Conservation (phyloP, 352 stramenopile species). For the Phytophthora chlamydospora region DNA sequence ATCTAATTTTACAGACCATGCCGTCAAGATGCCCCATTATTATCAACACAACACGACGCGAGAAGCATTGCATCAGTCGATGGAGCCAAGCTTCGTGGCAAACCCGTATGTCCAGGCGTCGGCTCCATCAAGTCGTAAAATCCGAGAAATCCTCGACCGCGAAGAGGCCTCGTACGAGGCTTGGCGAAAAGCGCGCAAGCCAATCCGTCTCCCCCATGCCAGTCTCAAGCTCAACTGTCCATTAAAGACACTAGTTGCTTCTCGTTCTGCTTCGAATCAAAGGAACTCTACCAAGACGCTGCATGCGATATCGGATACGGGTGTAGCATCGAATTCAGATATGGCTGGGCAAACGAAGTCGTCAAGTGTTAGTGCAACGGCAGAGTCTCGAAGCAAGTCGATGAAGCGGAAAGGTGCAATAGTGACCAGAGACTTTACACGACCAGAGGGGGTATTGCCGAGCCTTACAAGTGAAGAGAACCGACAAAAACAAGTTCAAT, state of each 20-base stretch:
- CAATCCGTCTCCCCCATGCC: conserved; percentile 50
- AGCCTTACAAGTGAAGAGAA: conserved; percentile 3
- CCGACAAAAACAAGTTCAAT: conserved; percentile 16
- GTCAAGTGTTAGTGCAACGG: background rate
- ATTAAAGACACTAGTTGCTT: conserved; percentile 11
- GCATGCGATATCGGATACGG: background rate
- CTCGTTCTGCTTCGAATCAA: conserved; percentile 10
- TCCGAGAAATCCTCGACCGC: conserved; percentile 60
- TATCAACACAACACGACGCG: background rate
- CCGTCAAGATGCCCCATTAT: background rate
- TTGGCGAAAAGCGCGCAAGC: conserved; percentile 47
- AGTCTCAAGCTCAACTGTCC: conserved; percentile 60
- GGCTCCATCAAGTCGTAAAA: conserved; percentile 42
- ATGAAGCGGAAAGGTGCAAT: conserved; percentile 15
- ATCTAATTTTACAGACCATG: conserved; percentile 21
- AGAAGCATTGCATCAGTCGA: conserved; percentile 7
- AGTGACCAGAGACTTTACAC: background rate
- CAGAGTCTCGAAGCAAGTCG: background rate
- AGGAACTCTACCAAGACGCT: conserved; percentile 5
- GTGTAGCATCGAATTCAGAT: background rate
- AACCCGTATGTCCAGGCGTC: conserved; percentile 55
- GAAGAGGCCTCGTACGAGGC: conserved; percentile 54
- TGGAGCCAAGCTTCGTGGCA: conserved; percentile 63
- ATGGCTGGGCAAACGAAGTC: background rate
- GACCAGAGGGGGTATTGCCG: conserved; percentile 12